These are phyloP conservation scores for Schoenoplectus tabernaemontani DNA, from an alignment of 202 grass and related monocot genomes.

Conservation along the genomic window DNA sequence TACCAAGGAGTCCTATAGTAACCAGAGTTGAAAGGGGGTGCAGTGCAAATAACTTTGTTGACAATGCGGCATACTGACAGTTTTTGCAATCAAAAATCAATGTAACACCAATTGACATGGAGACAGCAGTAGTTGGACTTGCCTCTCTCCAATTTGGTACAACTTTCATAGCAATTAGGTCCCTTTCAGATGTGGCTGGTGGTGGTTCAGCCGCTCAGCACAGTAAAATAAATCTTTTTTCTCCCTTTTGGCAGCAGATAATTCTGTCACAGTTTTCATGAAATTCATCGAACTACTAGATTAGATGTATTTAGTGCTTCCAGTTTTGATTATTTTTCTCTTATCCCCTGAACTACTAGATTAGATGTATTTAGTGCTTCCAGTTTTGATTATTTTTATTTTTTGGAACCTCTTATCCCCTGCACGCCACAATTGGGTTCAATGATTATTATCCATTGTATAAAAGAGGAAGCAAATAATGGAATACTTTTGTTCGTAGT, in stretches of 20 bases:
- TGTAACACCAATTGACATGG: constrained; percentile 67
- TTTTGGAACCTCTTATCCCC: not conserved
- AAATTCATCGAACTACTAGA: constrained; percentile 33
- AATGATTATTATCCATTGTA: constrained; percentile 2
- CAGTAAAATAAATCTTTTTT: constrained; percentile 44
- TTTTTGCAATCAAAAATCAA: constrained; percentile 46
- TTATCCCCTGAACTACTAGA: not conserved
- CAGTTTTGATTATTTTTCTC: not conserved
- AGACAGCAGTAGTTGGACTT: constrained; percentile 64
- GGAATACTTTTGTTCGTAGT: not conserved
- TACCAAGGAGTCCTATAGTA: constrained; percentile 41
- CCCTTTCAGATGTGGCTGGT: constrained; percentile 69
- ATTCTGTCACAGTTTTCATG: constrained; percentile 45
- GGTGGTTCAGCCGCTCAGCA: constrained; percentile 56
- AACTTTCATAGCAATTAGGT: constrained; percentile 56
- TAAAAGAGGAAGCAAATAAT: not conserved
- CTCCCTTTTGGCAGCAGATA: constrained; percentile 43
- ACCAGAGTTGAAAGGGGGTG: constrained; percentile 38
- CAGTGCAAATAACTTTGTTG: constrained; percentile 52
- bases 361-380: not conserved
- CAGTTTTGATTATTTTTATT: not conserved
- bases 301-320: not conserved
- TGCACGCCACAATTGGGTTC: not conserved
- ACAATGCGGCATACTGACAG: constrained; percentile 60
- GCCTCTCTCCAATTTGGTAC: constrained; percentile 33